Conservation (phyloP, 306 rosid genomes). For the Geum urbanum region DNA sequence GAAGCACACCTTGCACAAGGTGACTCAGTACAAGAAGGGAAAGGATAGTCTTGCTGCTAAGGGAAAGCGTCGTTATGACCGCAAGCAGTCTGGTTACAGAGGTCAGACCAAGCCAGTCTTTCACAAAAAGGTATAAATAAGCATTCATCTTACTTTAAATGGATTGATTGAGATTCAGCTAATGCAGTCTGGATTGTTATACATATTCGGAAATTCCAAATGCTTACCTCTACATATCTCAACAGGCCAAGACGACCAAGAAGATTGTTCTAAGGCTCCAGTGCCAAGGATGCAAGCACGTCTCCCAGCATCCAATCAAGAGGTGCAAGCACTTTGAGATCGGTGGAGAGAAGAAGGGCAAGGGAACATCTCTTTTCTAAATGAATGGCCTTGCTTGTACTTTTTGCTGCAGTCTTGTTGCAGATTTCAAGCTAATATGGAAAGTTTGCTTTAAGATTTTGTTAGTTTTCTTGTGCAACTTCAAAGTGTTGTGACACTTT, state of each 20-base stretch:
- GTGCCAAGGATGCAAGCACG: conserved; percentile 39
- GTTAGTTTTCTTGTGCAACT: not conserved
- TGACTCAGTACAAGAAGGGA: conserved; percentile 47
- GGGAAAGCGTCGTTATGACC: conserved; percentile 50
- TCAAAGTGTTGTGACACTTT: not conserved
- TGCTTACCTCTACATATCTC: not conserved
- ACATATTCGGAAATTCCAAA: not conserved
- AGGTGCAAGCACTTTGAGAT: conserved; percentile 45
- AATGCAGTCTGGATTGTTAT: not conserved
- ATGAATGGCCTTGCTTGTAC: not conserved
- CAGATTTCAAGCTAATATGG: not conserved
- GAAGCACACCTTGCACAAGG: conserved; percentile 56
- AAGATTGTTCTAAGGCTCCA: conserved; percentile 41
- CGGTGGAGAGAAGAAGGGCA: conserved; percentile 42
- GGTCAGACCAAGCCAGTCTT: conserved; percentile 49
- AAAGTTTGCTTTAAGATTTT: conserved; percentile 4
- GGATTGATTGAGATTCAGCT: not conserved
- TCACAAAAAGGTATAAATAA: conserved; percentile 37
- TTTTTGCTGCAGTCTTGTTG: conserved; percentile 4
- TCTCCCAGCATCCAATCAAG: conserved; percentile 38
- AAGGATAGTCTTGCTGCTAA: too few relatives aligned
- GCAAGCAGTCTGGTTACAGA: conserved; percentile 48
- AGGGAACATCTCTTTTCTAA: conserved; percentile 41
- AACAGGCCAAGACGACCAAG: conserved; percentile 37
- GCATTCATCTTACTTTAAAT: not conserved